Evolutionary conservation across 2,329 filamentous ascomycete species (phyloP), one percentile per base, ranked within the genome.

Genomic region (Chalaropsis thielavioides): DNA sequence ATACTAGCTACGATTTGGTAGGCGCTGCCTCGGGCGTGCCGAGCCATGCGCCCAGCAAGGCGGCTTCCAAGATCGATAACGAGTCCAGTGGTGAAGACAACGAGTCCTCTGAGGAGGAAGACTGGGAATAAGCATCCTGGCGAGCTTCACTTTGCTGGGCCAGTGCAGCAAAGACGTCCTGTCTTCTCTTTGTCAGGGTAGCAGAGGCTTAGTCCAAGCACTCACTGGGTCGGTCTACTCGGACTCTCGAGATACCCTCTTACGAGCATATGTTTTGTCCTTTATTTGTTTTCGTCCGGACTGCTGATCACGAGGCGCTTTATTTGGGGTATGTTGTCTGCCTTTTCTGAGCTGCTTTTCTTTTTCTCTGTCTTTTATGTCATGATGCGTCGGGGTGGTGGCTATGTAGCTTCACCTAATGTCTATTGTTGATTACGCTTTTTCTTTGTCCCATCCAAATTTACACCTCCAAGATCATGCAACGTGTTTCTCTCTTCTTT

Each of bases 1-100:
- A 99, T 71, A 90, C 90, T 19, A 96, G 91, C 76, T 99, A 99
- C 74, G 94, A 99, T 73, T 81, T 99, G 41, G 90, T 99, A 58
- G 88, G 88, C 7, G 86, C 87, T 5, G 79, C 84, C 58, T 92
- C 88, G 62, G 89, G 88, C 61, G 83, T 84, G 56, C 84, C 86
- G 44, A 96, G 89, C 73, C 88, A 89, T 69, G 87, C 90, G 19
- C 88, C 90, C 27, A 83, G 76, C 72, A 64, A 64, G 43, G 65
- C 54, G 22, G 62, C 54, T 15, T 61, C 58, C 24, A 64, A 62
- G 62, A 85, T 83, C 72, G 83, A 83, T 31, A 84, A 83, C 72
- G 82, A 81, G 41, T 71, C 76, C 19, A 77, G 77, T 68, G 81
- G 81, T 73, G 78, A 72, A 7, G 80, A 81, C 62, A 84, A 88